A percentile compares a stretch with the other conserved stretches of the same genome.
phyloP scores from a whole-genome alignment of 2,329 filamentous ascomycete species.

The Trichoderma koningiopsis region DNA sequence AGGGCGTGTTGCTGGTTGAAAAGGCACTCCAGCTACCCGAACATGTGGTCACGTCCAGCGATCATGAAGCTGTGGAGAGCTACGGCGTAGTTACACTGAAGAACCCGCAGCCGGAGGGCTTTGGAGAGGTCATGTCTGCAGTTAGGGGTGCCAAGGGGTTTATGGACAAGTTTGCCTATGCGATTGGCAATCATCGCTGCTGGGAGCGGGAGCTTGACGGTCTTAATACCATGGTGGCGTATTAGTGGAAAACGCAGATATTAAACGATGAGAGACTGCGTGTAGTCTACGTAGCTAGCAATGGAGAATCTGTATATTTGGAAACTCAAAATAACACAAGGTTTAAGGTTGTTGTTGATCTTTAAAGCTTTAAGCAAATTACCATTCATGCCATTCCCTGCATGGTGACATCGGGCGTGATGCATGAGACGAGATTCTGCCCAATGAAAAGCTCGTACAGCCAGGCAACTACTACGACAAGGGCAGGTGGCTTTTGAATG shows the following conservation, averaged over 20 bases:
- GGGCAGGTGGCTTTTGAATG: not conserved
- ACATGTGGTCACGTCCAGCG: conserved; percentile 44
- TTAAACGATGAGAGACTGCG: too few species aligned
- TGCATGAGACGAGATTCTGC: not conserved
- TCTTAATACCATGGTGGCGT: conserved; percentile 66
- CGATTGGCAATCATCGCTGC: conserved; percentile 72
- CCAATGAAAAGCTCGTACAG: not conserved
- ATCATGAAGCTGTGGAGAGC: conserved; percentile 58
- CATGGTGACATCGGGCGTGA: conserved; percentile 1
- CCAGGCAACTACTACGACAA: not conserved
- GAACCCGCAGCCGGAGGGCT: conserved; percentile 54
- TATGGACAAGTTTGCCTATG: conserved; percentile 68
- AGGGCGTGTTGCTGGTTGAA: conserved; percentile 66
- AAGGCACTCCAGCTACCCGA: conserved; percentile 48
- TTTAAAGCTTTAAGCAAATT: not conserved
- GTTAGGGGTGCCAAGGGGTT: conserved; percentile 70
- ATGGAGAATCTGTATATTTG: too few species aligned
- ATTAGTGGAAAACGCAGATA: conserved; percentile 43
- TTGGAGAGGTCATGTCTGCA: conserved; percentile 65
- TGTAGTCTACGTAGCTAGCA: too few species aligned
- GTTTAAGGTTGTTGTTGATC: not conserved
- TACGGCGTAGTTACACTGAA: conserved; percentile 77
- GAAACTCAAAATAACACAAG: not conserved
- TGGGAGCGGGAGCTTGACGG: conserved; percentile 75
- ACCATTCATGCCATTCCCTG: not conserved